These are phyloP conservation scores for Cryptococcus maquisensis DNA, from an alignment of 1,284 basidiomycete species.

Conservation along the genomic window DNA sequence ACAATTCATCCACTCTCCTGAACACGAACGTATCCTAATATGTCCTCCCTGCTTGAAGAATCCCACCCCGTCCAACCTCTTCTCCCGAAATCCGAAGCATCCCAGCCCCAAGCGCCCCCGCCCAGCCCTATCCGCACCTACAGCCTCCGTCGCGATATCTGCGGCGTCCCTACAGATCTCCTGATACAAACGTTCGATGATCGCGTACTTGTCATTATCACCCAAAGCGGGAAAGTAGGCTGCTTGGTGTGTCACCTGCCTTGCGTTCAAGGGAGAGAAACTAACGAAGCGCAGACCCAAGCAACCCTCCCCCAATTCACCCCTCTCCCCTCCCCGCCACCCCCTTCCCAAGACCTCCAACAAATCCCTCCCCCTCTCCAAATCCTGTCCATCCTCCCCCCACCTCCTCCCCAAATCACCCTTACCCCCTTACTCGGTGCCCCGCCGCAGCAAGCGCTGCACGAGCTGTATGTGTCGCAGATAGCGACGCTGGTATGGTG, in stretches of 20 bases:
- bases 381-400: slow-evolving; percentile 57
- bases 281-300: slow-evolving; percentile 60
- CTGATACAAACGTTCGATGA: slow-evolving; percentile 74
- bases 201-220: slow-evolving; percentile 71
- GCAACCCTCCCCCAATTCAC: slow-evolving; percentile 66
- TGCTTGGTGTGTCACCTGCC: slow-evolving; percentile 59
- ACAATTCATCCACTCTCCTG: neutral
- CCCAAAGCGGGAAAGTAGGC: slow-evolving; percentile 80
- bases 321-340: slow-evolving; percentile 52
- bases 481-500: slow-evolving; percentile 80
- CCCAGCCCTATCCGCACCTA: slow-evolving; percentile 34
- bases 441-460: slow-evolving; percentile 59
- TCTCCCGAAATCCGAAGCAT: neutral
- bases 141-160: slow-evolving; percentile 54
- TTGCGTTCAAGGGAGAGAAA: neutral
- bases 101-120: neutral
- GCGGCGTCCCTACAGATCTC: slow-evolving; percentile 65
- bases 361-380: slow-evolving; percentile 59
- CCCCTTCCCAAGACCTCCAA: slow-evolving; percentile 56
- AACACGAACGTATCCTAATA: slow-evolving; percentile 3
- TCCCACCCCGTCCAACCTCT: slow-evolving; percentile 15
- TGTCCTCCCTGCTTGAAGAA: slow-evolving; percentile 36
- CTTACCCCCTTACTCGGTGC: slow-evolving; percentile 72
- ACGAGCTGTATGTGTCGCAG: slow-evolving; percentile 78
- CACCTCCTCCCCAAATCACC: slow-evolving; percentile 66